Evolutionary conservation across 495 filamentous ascomycete genomes (phyloP).

Genomic region (Melanomma pulvis-pyrius): DNA sequence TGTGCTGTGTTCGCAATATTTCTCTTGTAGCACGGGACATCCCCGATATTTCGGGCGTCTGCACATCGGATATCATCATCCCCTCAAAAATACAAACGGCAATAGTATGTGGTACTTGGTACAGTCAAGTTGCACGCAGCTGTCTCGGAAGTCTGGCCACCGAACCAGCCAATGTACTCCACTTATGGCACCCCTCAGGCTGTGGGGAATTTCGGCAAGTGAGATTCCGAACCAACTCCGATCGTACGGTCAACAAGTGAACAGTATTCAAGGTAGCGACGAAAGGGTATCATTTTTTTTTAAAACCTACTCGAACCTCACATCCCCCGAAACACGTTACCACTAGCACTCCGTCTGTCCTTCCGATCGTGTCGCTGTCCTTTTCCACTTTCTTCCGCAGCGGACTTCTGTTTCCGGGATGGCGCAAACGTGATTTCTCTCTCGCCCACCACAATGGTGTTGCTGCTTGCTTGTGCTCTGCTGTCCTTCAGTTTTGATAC

Average conservation of each 20-base stretch:
- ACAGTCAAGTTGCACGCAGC: background rate
- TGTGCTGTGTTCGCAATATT: too few relatives aligned
- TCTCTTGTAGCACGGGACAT: too few relatives aligned
- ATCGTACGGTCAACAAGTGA: background rate
- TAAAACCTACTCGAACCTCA: slow-evolving; percentile 34
- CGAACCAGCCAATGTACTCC: background rate
- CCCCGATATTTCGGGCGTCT: background rate
- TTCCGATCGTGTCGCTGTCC: slow-evolving; percentile 43
- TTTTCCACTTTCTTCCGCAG: slow-evolving; percentile 26
- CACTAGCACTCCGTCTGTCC: slow-evolving; percentile 70
- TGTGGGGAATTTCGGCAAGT: background rate
- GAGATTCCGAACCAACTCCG: background rate
- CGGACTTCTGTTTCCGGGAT: slow-evolving; percentile 55
- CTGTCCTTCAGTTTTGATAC: slow-evolving; percentile 55
- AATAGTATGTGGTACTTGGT: background rate
- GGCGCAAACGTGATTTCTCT: slow-evolving; percentile 84
- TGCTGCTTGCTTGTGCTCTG: slow-evolving; percentile 44
- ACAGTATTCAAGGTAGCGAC: background rate
- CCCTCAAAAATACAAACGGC: background rate
- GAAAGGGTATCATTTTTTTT: background rate
- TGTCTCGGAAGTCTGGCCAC: background rate
- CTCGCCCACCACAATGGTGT: slow-evolving; percentile 73
- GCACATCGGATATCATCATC: slow-evolving; percentile 9
- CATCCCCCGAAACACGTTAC: slow-evolving; percentile 68
- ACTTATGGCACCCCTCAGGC: background rate